Evolutionary conservation across 2,329 filamentous ascomycete species (phyloP), one percentile per base, ranked within the genome.

Genomic region (Coniochaeta pulveracea): DNA sequence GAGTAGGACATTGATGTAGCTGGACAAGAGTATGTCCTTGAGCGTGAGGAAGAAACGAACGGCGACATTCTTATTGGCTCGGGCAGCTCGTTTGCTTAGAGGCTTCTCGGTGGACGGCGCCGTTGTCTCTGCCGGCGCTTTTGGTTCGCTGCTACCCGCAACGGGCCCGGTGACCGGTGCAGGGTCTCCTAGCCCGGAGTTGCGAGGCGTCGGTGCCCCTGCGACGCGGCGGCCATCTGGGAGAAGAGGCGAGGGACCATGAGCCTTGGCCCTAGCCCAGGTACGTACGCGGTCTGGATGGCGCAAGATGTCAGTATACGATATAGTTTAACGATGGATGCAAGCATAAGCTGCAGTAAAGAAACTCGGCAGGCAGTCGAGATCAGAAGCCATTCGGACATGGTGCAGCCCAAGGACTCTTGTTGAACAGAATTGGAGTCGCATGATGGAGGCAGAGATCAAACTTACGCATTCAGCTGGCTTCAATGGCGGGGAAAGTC

Each of bases 1-100:
- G 41, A 89, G 63, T 43, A 89, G 62, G 35, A 85, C 47, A 52
- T 91, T 89, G 60, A 89, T 63, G 72, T 79, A 85, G 61, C 77
- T 85, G 51, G 83, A 74, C 26, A 76, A 68, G 40, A 88, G 47
- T 47, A 76, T 74, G 51, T 61, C 67, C 65, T 64, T 67, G 43
- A 66, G 57, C 51, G 77, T 72, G 48, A 61, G 57, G 41, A 60
- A 57, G 34, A 59, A 56, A 40, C 56, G 51, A 37, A 43, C 46
- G 35, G 45, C 39, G 33, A 55, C 43, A 34, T 46, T 31, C 16
- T 36, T 39, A 4, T 17, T 17, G 18, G 27, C 33, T 26, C 23
- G 15, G 21, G 22, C 10, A 40, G 34, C 36, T 6, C 28, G 28
- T 51, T 54, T 19, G 44, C 46, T 37, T 49, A 47, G 28, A 3